A percentile compares a stretch with the other conserved stretches of the same genome.
phyloP scores from a whole-genome alignment of 2,329 filamentous ascomycete species.

The Mollisiaceae sp. region DNA sequence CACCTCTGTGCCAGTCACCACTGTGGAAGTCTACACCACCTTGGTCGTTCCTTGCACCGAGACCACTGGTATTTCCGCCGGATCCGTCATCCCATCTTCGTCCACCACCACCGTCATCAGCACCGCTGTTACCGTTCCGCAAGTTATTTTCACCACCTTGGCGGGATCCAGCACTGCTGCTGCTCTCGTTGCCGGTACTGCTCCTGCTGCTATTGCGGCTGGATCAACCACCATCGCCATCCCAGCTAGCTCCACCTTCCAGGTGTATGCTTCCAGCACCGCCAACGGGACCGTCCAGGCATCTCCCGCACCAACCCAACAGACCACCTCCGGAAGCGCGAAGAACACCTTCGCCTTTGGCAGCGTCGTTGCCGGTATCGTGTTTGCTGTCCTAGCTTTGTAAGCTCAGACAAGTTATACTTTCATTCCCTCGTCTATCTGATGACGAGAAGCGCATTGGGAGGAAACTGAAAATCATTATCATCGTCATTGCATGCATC shows the following conservation, averaged over 20 bases:
- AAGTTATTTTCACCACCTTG: constrained; percentile 52
- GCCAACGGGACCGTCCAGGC: constrained; percentile 36
- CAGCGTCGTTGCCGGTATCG: constrained; percentile 33
- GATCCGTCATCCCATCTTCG: constrained; percentile 54
- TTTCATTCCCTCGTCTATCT: neutral
- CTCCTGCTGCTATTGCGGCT: constrained; percentile 34
- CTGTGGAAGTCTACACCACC: constrained; percentile 55
- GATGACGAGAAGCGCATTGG: constrained; percentile 14
- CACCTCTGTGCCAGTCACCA: constrained; percentile 51
- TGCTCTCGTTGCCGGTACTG: constrained; percentile 44
- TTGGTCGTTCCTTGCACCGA: constrained; percentile 57
- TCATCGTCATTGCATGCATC: constrained; percentile 11
- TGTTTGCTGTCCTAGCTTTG: constrained; percentile 37
- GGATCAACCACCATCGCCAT: constrained; percentile 36
- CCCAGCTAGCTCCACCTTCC: constrained; percentile 24
- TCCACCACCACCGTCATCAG: constrained; percentile 52
- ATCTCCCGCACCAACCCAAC: constrained; percentile 41
- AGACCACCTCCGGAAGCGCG: constrained; percentile 45
- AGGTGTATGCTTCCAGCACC: constrained; percentile 23
- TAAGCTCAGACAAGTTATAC: constrained; percentile 17
- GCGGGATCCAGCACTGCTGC: constrained; percentile 10
- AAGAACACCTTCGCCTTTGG: constrained; percentile 35
- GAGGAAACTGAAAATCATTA: neutral
- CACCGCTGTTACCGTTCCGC: constrained; percentile 56
- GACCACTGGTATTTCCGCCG: constrained; percentile 44